Percentiles rank a stretch among this genome's conserved stretches.
phyloP scores from a whole-genome alignment of 2,329 filamentous ascomycete species.

The Fusarium mexicanum region DNA sequence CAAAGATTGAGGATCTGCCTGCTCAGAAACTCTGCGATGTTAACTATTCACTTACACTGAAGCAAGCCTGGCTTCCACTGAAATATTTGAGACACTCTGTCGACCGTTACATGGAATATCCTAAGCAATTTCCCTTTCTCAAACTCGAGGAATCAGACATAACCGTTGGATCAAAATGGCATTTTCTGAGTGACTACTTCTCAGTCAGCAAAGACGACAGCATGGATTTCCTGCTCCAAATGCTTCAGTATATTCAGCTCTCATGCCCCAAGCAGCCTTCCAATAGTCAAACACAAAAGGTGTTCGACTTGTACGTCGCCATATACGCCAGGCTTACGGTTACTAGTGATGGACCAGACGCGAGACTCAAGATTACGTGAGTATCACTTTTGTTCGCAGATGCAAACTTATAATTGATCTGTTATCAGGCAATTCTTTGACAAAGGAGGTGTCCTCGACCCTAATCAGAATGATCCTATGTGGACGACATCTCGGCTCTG shows the following conservation, averaged over 20 bases:
- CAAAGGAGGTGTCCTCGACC: neutral
- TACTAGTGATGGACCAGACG: neutral
- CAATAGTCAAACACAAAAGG: neutral
- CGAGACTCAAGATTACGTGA: neutral
- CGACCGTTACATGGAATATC: neutral
- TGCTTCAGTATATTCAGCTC: neutral
- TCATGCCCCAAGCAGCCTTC: constrained; percentile 1
- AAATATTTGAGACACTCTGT: neutral
- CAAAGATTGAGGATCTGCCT: neutral
- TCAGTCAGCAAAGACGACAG: neutral
- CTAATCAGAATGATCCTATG: neutral
- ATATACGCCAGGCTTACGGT: constrained; percentile 17
- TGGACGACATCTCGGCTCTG: constrained; percentile 11
- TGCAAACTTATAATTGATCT: neutral
- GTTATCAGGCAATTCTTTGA: neutral
- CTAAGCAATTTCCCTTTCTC: constrained; percentile 26
- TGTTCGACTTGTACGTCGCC: constrained; percentile 25
- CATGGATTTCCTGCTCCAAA: constrained; percentile 27
- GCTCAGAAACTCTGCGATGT: constrained; percentile 7
- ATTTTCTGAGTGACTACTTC: neutral
- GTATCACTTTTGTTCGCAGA: neutral
- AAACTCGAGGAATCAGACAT: neutral
- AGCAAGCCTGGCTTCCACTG: constrained; percentile 14
- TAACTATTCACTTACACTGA: neutral
- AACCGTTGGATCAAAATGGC: neutral